Percentiles rank a stretch among this genome's conserved stretches.
These are phyloP conservation scores for Coemansia sp. DNA, from an alignment of 192 early-diverging fungal genomes.

Conservation along the genomic window DNA sequence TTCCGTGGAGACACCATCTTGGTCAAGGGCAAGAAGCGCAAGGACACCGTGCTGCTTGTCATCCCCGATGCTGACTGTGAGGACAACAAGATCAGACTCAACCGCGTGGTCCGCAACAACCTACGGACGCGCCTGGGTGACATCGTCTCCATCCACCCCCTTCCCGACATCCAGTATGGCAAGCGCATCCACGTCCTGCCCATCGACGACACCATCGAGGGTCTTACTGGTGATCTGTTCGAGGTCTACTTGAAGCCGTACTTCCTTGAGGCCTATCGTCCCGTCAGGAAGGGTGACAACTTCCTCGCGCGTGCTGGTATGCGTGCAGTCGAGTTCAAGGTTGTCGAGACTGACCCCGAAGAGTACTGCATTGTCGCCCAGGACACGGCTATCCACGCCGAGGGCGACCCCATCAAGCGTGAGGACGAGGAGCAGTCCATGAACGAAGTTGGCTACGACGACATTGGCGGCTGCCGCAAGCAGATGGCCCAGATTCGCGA, in stretches of 20 bases:
- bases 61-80: conserved; percentile 91
- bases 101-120: conserved; percentile 96
- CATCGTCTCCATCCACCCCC: conserved; percentile 91
- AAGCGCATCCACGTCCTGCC: conserved; percentile 96
- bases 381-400: conserved; percentile 98
- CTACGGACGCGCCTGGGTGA: conserved; percentile 95
- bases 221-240: conserved; percentile 96
- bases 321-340: conserved; percentile 99
- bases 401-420: conserved; percentile 98
- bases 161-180: conserved; percentile 96
- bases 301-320: conserved; percentile 96
- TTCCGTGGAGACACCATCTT: conserved; percentile 97
- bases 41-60: conserved; percentile 95
- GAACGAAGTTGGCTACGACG: conserved; percentile 96
- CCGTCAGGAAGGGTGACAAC: conserved; percentile 91
- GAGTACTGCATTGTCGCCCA: conserved; percentile 98
- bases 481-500: conserved; percentile 99
- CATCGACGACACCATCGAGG: conserved; percentile 98
- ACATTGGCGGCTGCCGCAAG: conserved; percentile 97
- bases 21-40: conserved; percentile 97
- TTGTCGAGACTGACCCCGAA: conserved; percentile 92
- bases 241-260: conserved; percentile 98
- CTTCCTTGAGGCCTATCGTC: conserved; percentile 97
- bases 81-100: conserved; percentile 90
- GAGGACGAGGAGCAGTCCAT: conserved; percentile 97